Evolutionary conservation across 2,329 filamentous ascomycete species (phyloP).

Genomic region (Sordariomycetes sp.): DNA sequence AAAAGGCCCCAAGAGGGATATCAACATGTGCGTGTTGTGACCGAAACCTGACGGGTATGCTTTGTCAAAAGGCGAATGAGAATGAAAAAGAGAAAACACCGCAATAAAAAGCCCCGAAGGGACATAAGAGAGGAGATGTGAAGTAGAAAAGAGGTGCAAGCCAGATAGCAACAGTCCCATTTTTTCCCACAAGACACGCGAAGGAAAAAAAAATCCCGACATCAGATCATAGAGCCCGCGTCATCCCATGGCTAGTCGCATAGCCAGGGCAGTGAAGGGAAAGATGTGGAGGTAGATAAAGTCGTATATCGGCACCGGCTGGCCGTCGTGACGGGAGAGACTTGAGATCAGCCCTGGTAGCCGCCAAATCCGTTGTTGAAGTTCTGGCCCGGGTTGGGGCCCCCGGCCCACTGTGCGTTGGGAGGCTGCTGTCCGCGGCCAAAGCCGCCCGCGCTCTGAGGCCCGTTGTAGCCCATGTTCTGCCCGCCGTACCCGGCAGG

Average conservation of each 20-base stretch:
- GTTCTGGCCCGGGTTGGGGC: slow-evolving; percentile 35
- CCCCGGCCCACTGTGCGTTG: slow-evolving; percentile 40
- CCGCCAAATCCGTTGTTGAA: slow-evolving; percentile 50
- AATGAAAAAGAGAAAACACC: background rate
- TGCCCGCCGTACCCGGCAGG: slow-evolving; percentile 51
- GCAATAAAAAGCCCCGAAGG: slow-evolving; percentile 9
- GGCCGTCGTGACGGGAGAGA: background rate
- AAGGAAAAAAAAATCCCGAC: background rate
- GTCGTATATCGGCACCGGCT: background rate
- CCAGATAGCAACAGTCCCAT: slow-evolving; percentile 7
- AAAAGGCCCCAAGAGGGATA: background rate
- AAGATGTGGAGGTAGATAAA: background rate
- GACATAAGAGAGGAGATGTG: slow-evolving; percentile 12
- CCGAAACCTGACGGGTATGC: slow-evolving; percentile 8
- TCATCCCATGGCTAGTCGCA: background rate
- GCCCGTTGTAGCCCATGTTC: slow-evolving; percentile 58
- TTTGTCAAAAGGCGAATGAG: slow-evolving; percentile 5
- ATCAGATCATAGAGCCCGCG: slow-evolving; percentile 2
- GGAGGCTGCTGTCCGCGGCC: slow-evolving; percentile 58
- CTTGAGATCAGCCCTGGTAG: slow-evolving; percentile 41
- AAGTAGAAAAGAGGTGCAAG: slow-evolving; percentile 8
- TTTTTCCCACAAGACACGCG: slow-evolving; percentile 2
- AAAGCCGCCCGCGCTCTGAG: slow-evolving; percentile 69
- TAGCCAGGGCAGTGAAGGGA: slow-evolving; percentile 4
- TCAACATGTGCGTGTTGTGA: background rate